Evolutionary conservation across 306 rosid genomes (phyloP).

Genomic region (Pachyrhizus erosus): DNA sequence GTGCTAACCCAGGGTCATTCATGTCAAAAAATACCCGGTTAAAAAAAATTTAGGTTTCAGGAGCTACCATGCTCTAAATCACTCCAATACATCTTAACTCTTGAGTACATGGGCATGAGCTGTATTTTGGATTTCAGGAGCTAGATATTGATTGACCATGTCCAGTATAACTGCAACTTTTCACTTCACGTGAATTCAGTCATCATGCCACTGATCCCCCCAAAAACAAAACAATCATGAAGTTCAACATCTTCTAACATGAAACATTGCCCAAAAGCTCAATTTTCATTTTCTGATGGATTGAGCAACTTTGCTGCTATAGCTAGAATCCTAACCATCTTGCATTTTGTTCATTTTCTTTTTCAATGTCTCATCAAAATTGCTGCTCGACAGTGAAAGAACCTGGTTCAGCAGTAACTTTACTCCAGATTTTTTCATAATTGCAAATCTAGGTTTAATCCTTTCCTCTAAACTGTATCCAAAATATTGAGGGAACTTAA

Average conservation of each 20-base stretch:
- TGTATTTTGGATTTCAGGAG: neutral
- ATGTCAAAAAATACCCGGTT: neutral
- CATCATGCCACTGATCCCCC: slow-evolving; percentile 6
- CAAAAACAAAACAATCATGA: neutral
- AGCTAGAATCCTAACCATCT: slow-evolving; percentile 40
- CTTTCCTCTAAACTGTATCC: slow-evolving; percentile 85
- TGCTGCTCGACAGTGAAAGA: slow-evolving; percentile 62
- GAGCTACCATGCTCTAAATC: neutral
- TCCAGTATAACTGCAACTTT: slow-evolving; percentile 11
- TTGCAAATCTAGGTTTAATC: slow-evolving; percentile 87
- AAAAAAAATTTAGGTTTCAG: neutral
- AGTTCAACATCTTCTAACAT: slow-evolving; percentile 14
- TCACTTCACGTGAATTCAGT: neutral
- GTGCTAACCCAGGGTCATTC: neutral
- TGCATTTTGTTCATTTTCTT: slow-evolving; percentile 54
- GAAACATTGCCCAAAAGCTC: slow-evolving; percentile 30
- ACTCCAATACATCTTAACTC: neutral
- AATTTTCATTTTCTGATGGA: neutral
- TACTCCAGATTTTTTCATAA: slow-evolving; percentile 64
- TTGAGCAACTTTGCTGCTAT: slow-evolving; percentile 18
- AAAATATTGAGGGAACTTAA: slow-evolving; percentile 87
- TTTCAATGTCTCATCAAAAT: slow-evolving; percentile 58
- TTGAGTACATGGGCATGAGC: neutral
- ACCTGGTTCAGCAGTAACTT: slow-evolving; percentile 76
- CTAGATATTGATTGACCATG: neutral